phyloP scores from a whole-genome alignment of 306 rosid genomes.

The Gastrolobium villosum region DNA sequence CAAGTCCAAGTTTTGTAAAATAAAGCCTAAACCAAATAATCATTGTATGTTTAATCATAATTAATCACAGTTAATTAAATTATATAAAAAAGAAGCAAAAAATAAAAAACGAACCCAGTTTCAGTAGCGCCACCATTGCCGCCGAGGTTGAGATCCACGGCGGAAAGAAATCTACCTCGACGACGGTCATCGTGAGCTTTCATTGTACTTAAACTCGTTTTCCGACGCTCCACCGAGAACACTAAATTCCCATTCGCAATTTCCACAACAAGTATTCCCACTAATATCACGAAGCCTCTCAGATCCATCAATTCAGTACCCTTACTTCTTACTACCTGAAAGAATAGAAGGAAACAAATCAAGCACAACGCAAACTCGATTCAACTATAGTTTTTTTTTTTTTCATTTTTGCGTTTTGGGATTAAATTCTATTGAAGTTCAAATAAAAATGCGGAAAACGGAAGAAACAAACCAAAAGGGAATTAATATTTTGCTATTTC shows the following conservation, averaged over 20 bases:
- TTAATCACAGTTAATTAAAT: background rate
- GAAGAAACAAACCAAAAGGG: background rate
- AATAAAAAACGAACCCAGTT: conserved; percentile 64
- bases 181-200: conserved; percentile 79
- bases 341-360: conserved; percentile 30
- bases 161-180: conserved; percentile 77
- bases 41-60: background rate
- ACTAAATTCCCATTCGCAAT: conserved; percentile 67
- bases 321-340: background rate
- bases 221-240: conserved; percentile 67
- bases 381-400: background rate
- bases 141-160: conserved; percentile 81
- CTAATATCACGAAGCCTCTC: conserved; percentile 46
- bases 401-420: background rate
- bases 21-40: conserved; percentile 69
- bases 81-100: background rate
- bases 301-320: conserved; percentile 64
- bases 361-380: background rate
- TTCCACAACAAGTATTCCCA: conserved; percentile 52
- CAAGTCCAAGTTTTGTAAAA: conserved; percentile 82
- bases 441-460: background rate
- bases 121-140: conserved; percentile 82
- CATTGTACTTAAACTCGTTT: conserved; percentile 58
- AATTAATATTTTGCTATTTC: conserved; percentile 4
- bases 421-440: conserved; percentile 2